Evolutionary conservation across 1,284 basidiomycete species (phyloP), one percentile per base, ranked within the genome.

Genomic region (Spongispora temasekensis): DNA sequence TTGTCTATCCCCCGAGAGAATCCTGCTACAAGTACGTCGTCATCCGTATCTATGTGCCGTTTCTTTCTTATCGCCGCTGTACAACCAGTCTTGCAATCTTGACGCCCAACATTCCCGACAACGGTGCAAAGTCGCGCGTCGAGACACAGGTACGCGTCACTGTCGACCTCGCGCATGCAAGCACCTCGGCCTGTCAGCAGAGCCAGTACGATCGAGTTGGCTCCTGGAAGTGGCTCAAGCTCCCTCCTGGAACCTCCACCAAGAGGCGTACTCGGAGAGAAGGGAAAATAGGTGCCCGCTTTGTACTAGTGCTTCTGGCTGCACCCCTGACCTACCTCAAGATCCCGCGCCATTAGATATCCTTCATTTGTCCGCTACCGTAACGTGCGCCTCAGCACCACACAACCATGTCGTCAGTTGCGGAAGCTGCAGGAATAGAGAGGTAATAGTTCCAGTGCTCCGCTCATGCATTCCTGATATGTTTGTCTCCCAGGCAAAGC

Each of bases 41-140:
- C 48, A 31, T 53, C 21, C 30, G 23, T 58, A 44, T 63, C 63
- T 46, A 37, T 34, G 21, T 53, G 55, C 59, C 7, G 61, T 53
- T 32, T 56, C 61, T 74, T 61, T 56, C 61, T 74, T 61, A 74
- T 73, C 63, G 34, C 52, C 58, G 53, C 27, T 9, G 42, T 37
- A 2, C 55, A 61, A 51, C 62, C 64, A 92, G 89, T 68, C 83
- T 93, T 59, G 83, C 88, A 28, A 88, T 94, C 65, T 80, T 94
- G 71, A 88, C 95, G 37, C 90, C 94, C 42, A 94, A 89, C 67
- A 86, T 97, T 46, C 93, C 94, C 10, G 84, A 88, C 66, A 78
- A 81, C 42, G 95, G 94, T 28, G 91, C 94, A n/a, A 96, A 97
- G 77, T 95, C 93, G 55, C 86, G 95, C 27, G 95, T 97, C 25